These are phyloP conservation scores for Amoebophrya sp. DNA, from an alignment of 169 alveolate species.

Conservation along the genomic window DNA sequence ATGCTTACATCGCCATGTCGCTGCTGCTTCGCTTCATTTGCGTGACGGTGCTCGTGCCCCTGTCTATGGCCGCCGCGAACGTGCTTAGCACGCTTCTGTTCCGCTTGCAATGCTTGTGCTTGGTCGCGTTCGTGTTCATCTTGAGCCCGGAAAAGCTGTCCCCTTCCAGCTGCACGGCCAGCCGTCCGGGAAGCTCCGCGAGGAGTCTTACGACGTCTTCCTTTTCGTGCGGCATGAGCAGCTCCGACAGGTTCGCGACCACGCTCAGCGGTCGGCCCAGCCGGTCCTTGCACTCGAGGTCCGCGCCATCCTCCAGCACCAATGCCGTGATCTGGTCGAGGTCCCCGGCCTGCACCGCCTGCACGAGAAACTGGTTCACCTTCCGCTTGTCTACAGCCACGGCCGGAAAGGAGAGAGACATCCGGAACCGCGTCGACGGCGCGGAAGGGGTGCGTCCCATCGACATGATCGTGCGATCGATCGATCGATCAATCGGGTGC, in stretches of 20 bases:
- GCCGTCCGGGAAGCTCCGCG: not conserved
- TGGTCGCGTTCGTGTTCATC: not conserved
- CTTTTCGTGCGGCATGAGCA: not conserved
- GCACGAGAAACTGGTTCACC: not conserved
- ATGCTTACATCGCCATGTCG: not conserved
- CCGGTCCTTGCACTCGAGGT: not conserved
- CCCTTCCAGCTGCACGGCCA: not conserved
- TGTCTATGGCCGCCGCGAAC: not conserved
- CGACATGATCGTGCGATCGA: no score
- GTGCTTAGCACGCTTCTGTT: not conserved
- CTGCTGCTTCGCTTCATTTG: not conserved
- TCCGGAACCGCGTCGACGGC: no score
- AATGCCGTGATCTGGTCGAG: not conserved
- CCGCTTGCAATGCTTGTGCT: not conserved
- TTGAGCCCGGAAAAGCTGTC: not conserved
- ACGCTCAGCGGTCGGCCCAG: not conserved
- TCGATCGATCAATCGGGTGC: no score
- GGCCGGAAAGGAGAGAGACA: no score
- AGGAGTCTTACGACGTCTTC: not conserved
- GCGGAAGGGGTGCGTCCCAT: no score
- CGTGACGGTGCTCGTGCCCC: not conserved
- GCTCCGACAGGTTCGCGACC: not conserved
- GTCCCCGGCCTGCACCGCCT: not conserved
- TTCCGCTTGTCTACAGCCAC: no score
- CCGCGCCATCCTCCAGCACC: not conserved